A percentile compares a stretch with the other conserved stretches of the same genome.
phyloP scores from a whole-genome alignment of 768 basidiomycete genomes.

The Podaxis sp. region DNA sequence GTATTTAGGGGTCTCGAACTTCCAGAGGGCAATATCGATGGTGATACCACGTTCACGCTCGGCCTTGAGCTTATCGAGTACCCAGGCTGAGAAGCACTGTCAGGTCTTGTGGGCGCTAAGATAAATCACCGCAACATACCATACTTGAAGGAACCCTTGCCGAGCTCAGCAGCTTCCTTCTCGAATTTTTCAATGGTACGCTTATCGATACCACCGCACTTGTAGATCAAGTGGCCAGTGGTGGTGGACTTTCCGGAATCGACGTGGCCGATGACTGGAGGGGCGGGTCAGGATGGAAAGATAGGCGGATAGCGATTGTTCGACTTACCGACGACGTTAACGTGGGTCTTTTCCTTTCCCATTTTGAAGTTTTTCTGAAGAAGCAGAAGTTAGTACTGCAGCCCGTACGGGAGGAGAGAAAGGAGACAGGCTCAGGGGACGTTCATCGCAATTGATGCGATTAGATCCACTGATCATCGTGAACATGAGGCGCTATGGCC shows the following conservation, averaged over 20 bases:
- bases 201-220: conserved; percentile 99
- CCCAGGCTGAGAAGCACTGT: conserved; percentile 75
- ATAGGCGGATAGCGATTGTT: conserved; percentile 24
- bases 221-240: conserved; percentile 99
- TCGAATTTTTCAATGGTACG: conserved; percentile 99
- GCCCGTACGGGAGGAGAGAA: conserved; percentile 28
- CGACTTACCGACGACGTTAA: conserved; percentile 93
- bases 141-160: conserved; percentile 98
- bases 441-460: conserved; percentile 24
- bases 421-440: conserved; percentile 10
- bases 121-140: conserved; percentile 49
- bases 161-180: conserved; percentile 99
- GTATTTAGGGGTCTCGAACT: conserved; percentile 99
- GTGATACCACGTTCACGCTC: conserved; percentile 99
- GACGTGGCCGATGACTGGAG: conserved; percentile 95
- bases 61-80: conserved; percentile 99
- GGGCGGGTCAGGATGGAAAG: conserved; percentile 28
- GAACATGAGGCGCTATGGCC: conserved; percentile 7
- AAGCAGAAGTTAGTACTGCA: conserved; percentile 25
- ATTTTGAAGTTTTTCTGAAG: conserved; percentile 65
- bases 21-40: conserved; percentile 99
- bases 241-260: conserved; percentile 99
- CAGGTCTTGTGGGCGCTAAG: conserved; percentile 17
- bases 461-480: conserved; percentile 29
- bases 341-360: conserved; percentile 96